A percentile compares a stretch with the other conserved stretches of the same genome.
Evolutionary conservation across 352 stramenopile genomes (phyloP).

Genomic region (Globisporangium yorkense): DNA sequence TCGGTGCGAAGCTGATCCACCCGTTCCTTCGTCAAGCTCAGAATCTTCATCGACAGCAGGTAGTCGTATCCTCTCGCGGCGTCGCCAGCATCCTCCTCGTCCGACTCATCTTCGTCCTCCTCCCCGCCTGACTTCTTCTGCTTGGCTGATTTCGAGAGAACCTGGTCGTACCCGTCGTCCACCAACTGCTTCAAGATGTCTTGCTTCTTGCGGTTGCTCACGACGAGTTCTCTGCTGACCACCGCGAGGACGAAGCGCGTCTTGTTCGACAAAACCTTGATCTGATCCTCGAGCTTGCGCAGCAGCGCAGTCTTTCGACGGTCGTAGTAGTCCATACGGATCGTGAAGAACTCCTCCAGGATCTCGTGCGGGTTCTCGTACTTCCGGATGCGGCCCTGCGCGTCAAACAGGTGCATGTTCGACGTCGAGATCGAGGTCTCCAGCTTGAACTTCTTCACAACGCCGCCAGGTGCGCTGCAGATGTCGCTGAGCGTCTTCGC

Average conservation of each 20-base stretch:
- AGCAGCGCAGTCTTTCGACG: slow-evolving; percentile 89
- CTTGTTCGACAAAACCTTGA: slow-evolving; percentile 93
- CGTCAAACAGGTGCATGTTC: slow-evolving; percentile 98
- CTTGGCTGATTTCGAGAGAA: slow-evolving; percentile 35
- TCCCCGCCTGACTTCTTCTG: slow-evolving; percentile 38
- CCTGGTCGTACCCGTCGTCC: slow-evolving; percentile 87
- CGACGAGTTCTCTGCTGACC: slow-evolving; percentile 86
- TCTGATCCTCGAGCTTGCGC: slow-evolving; percentile 87
- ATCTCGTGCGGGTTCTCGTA: slow-evolving; percentile 92
- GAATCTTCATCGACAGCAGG: slow-evolving; percentile 93
- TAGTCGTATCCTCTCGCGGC: slow-evolving; percentile 90
- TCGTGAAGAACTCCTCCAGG: slow-evolving; percentile 91
- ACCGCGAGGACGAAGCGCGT: slow-evolving; percentile 94
- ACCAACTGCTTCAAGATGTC: slow-evolving; percentile 89
- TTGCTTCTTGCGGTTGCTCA: slow-evolving; percentile 93
- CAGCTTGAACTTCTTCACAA: slow-evolving; percentile 96
- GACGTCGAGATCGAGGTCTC: slow-evolving; percentile 90
- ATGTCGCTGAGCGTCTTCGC: slow-evolving; percentile 65
- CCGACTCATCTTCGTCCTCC: slow-evolving; percentile 34
- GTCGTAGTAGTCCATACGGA: slow-evolving; percentile 90
- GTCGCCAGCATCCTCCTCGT: slow-evolving; percentile 46
- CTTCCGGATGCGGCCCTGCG: slow-evolving; percentile 88
- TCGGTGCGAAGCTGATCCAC: slow-evolving; percentile 90
- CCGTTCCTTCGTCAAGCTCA: slow-evolving; percentile 91
- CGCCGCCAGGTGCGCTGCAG: slow-evolving; percentile 53